These are phyloP conservation scores for Pelargonium citronellum DNA, from an alignment of 441 rosid species.

Conservation along the genomic window DNA sequence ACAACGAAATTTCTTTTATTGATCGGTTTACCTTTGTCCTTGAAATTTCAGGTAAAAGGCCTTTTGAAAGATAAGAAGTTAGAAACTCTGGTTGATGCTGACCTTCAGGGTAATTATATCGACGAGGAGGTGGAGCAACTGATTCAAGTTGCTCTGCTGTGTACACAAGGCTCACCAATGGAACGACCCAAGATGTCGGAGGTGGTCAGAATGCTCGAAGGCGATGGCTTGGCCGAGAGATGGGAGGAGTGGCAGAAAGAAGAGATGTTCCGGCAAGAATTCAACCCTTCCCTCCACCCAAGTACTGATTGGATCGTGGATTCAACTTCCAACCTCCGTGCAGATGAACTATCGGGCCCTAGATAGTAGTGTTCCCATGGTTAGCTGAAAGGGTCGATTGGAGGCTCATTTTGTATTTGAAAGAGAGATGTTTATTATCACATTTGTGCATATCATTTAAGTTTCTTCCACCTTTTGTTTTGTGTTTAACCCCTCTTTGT, in stretches of 20 bases:
- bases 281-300: neutral
- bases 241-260: slow-evolving; percentile 20
- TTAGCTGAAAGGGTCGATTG: neutral
- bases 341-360: slow-evolving; percentile 1
- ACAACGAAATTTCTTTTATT: neutral
- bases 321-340: neutral
- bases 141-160: slow-evolving; percentile 15
- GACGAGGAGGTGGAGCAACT: slow-evolving; percentile 18
- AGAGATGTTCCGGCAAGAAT: slow-evolving; percentile 4
- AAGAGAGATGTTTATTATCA: neutral
- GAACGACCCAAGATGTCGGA: slow-evolving; percentile 16
- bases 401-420: slow-evolving; percentile 3
- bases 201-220: slow-evolving; percentile 18
- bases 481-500: neutral
- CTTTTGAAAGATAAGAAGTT: slow-evolving; percentile 16
- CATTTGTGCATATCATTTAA: slow-evolving; percentile 3
- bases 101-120: slow-evolving; percentile 13
- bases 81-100: slow-evolving; percentile 10
- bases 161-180: slow-evolving; percentile 11
- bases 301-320: neutral
- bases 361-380: neutral
- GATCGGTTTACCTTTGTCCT: neutral
- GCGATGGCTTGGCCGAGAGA: slow-evolving; percentile 16
- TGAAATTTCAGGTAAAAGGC: slow-evolving; percentile 14
- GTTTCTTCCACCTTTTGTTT: neutral